A percentile compares a stretch with the other conserved stretches of the same genome.
Evolutionary conservation across 352 stramenopile genomes (phyloP).

Genomic region (Phytophthora nicotianae): DNA sequence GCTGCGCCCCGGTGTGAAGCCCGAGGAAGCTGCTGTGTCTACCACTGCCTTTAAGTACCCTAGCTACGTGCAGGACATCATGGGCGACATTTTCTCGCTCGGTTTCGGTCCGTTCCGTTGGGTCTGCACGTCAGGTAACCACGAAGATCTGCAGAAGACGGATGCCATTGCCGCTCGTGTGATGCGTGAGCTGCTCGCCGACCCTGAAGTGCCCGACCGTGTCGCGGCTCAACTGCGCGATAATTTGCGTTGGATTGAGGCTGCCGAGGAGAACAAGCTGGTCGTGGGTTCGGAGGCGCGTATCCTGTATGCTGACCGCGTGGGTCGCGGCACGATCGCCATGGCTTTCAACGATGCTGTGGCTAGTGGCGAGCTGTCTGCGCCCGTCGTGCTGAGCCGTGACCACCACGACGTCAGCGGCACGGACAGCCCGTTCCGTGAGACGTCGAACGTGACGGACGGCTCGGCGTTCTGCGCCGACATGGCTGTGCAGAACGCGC

Average conservation of each 20-base stretch:
- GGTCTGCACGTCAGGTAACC: constrained; percentile 79
- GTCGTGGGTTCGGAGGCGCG: constrained; percentile 89
- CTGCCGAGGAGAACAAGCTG: constrained; percentile 84
- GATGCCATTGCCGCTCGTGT: constrained; percentile 78
- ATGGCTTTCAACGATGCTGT: constrained; percentile 88
- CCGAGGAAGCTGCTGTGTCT: constrained; percentile 65
- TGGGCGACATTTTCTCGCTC: constrained; percentile 92
- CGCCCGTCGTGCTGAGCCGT: constrained; percentile 79
- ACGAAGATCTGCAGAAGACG: constrained; percentile 75
- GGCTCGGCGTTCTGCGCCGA: constrained; percentile 87
- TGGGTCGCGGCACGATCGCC: constrained; percentile 77
- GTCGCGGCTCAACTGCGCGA: constrained; percentile 81
- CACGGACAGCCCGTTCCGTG: constrained; percentile 88
- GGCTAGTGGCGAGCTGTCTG: constrained; percentile 61
- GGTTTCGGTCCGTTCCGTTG: constrained; percentile 91
- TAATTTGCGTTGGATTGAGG: constrained; percentile 87
- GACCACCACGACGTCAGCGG: constrained; percentile 91
- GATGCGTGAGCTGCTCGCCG: constrained; percentile 64
- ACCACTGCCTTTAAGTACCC: constrained; percentile 86
- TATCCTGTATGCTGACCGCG: constrained; percentile 87
- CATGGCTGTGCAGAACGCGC: constrained; percentile 91
- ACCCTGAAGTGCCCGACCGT: constrained; percentile 47
- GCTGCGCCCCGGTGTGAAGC: constrained; percentile 42
- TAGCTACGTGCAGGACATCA: constrained; percentile 91
- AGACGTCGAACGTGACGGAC: constrained; percentile 90